Conservation (phyloP, 2,329 filamentous ascomycete species). For the Bipolaris oryzae region DNA sequence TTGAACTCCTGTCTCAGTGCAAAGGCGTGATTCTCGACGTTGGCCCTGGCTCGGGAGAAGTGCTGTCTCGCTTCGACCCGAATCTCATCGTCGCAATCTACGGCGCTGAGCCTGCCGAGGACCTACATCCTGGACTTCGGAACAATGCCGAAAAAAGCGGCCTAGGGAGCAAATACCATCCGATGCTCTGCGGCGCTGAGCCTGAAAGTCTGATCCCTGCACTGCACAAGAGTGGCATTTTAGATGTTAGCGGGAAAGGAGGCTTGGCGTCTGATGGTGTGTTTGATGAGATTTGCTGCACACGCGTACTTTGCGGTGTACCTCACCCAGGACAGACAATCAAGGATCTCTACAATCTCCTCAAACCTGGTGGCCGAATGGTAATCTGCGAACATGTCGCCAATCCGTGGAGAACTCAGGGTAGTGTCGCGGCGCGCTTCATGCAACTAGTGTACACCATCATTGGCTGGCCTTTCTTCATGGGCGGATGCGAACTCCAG, state of each 20-base stretch:
- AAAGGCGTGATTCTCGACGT: slow-evolving; percentile 48
- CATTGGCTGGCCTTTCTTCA: slow-evolving; percentile 59
- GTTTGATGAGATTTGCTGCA: slow-evolving; percentile 62
- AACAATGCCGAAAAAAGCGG: slow-evolving; percentile 50
- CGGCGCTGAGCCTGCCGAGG: slow-evolving; percentile 59
- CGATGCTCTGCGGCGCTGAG: slow-evolving; percentile 57
- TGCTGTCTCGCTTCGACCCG: slow-evolving; percentile 54
- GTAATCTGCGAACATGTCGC: slow-evolving; percentile 63
- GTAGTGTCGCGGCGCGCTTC: slow-evolving; percentile 52
- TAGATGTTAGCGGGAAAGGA: slow-evolving; percentile 32
- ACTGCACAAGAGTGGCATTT: slow-evolving; percentile 51
- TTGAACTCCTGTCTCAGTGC: slow-evolving; percentile 34
- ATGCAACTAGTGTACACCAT: slow-evolving; percentile 55
- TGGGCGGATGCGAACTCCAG: slow-evolving; percentile 59
- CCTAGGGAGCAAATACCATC: slow-evolving; percentile 56
- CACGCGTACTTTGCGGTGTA: slow-evolving; percentile 62
- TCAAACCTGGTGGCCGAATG: slow-evolving; percentile 62
- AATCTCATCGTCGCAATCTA: slow-evolving; percentile 57
- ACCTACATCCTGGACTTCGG: slow-evolving; percentile 55
- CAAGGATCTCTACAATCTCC: slow-evolving; percentile 55
- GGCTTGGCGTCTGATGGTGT: slow-evolving; percentile 45
- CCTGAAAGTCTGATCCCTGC: slow-evolving; percentile 54
- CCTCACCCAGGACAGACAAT: slow-evolving; percentile 55
- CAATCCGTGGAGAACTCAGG: slow-evolving; percentile 57
- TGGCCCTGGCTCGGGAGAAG: slow-evolving; percentile 59